Base-by-base conservation (phyloP, 345 rosid genomes). In the Pseudoturritis turrita region DNA sequence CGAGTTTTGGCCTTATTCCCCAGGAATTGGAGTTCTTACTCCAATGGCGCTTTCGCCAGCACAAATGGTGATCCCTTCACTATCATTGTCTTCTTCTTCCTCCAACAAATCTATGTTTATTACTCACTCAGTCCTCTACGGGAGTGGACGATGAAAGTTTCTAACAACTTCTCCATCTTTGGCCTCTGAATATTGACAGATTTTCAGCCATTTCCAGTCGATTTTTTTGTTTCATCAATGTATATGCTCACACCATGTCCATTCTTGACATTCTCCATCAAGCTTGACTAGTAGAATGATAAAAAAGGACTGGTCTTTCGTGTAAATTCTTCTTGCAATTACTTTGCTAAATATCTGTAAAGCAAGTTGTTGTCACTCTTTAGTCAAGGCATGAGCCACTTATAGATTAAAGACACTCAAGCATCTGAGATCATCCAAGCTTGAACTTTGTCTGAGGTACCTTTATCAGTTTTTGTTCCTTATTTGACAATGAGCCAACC, bases 101-200 rank as follows among this genome's bases (percentile, higher is more conserved):
- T 40, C 53, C 60, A 51, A 40, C 65, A 76, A 37, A 46, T 70
- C 79, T 45, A 70, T 76, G 79, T 76, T 55, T 63, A 31, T 76
- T 47, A 63, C 67, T 57, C 79, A 76, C 62, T 70, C 79, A 13
- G 36, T 76, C 23, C 43, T 76, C 40, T 70, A 70, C 6, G 79
- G 75, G 71, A 56, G 22, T 29, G 79, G 79, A 22, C 45, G 79
- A 63, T 76, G 79, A 76, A 69, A 69, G 59, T 68, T 67, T 44
- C 35, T 22, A 33, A 44, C 56, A 35, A 14, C 29, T 41, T 51
- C 23, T 7, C 26, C 15, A 25, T 46, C 35, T 71, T 47, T 72
- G 14, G 69, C 23, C 25, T 71, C 19, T 14, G 12, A 17, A 4
- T 9, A 12, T 44, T 9, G 15, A 51, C 35, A 50, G 33, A 14